These are phyloP conservation scores for Heliocybe sulcata DNA, from an alignment of 1,284 basidiomycete genomes.

Conservation along the genomic window DNA sequence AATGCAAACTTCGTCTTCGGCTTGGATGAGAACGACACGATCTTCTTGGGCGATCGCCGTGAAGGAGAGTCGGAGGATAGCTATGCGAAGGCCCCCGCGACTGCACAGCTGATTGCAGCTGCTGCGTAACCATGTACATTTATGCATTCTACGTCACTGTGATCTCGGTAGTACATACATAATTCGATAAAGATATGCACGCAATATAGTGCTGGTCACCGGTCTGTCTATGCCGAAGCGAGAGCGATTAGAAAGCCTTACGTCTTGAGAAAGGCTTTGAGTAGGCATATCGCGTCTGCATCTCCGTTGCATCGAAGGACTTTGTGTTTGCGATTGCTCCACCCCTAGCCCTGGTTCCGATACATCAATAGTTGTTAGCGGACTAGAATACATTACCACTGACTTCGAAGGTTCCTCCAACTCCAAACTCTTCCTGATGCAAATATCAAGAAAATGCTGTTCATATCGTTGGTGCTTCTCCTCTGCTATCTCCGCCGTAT, in stretches of 20 bases:
- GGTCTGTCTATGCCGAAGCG: not conserved
- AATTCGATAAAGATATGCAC: not conserved
- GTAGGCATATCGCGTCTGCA: not conserved
- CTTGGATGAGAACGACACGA: not conserved
- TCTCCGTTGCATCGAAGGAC: not conserved
- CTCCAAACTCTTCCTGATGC: slow-evolving; percentile 4
- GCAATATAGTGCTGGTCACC: not conserved
- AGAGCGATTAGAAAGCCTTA: not conserved
- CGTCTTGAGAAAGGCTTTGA: not conserved
- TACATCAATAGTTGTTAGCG: not conserved
- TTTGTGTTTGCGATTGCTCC: not conserved
- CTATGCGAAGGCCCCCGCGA: not conserved
- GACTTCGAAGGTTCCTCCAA: not conserved
- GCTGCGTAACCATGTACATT: not conserved
- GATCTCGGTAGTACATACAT: not conserved
- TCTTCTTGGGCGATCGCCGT: not conserved
- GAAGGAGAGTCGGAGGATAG: slow-evolving; percentile 5
- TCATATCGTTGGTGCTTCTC: slow-evolving; percentile 6
- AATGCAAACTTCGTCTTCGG: slow-evolving; percentile 7
- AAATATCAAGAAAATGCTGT: slow-evolving; percentile 6
- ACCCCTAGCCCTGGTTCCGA: not conserved
- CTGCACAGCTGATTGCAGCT: not conserved
- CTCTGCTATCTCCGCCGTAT: not conserved
- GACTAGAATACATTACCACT: not conserved
- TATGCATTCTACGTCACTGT: not conserved